Conservation (phyloP, 1,139 yeast species). For the Saccharomycopsis hybrid region DNA sequence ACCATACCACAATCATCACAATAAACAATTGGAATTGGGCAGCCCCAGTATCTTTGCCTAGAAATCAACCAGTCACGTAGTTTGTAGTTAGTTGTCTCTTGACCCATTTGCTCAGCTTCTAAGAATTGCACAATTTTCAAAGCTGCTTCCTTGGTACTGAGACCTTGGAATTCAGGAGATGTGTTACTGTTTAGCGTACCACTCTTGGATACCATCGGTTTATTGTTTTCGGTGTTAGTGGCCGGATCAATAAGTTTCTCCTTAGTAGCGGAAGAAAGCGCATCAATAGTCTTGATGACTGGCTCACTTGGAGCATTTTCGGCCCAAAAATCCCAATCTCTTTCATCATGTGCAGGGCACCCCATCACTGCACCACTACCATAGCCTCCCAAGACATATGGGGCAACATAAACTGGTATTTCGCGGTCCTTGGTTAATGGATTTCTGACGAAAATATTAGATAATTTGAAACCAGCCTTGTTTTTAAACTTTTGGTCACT, state of each 20-base stretch:
- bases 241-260: not conserved
- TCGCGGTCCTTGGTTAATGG: slow-evolving; percentile 46
- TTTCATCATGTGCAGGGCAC: slow-evolving; percentile 85
- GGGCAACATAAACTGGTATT: slow-evolving; percentile 81
- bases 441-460: slow-evolving; percentile 42
- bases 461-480: slow-evolving; percentile 46
- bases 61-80: slow-evolving; percentile 91
- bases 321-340: slow-evolving; percentile 80
- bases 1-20: slow-evolving; percentile 82
- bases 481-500: slow-evolving; percentile 47
- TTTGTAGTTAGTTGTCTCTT: slow-evolving; percentile 46
- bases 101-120: slow-evolving; percentile 37
- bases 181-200: slow-evolving; percentile 51
- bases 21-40: slow-evolving; percentile 92
- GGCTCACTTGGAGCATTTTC: slow-evolving; percentile 45
- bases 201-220: slow-evolving; percentile 43
- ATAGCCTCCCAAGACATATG: slow-evolving; percentile 76
- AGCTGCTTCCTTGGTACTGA: slow-evolving; percentile 47
- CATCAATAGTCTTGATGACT: slow-evolving; percentile 36
- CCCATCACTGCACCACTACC: slow-evolving; percentile 98
- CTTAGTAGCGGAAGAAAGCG: not conserved
- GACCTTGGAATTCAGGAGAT: slow-evolving; percentile 43
- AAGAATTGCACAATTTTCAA: slow-evolving; percentile 40
- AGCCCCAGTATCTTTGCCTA: slow-evolving; percentile 97
- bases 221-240: slow-evolving; percentile 8